Percentiles rank a stretch among this genome's conserved stretches.
These are phyloP conservation scores for Phytopythium oedochilum DNA, from an alignment of 352 stramenopile species.

Conservation along the genomic window DNA sequence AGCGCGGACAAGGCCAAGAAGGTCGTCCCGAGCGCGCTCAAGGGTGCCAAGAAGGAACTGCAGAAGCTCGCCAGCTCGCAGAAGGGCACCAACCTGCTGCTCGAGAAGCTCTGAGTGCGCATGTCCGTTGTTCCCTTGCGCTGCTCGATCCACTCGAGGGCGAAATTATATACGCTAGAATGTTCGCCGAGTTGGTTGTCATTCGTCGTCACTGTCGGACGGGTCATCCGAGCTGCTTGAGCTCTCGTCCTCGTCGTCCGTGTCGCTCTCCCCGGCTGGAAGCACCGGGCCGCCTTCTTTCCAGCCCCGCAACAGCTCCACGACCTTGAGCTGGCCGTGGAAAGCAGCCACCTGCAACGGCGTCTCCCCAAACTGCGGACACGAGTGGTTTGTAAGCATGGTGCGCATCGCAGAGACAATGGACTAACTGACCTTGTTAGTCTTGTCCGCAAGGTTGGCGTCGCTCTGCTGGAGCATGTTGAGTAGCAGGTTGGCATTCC, in stretches of 20 bases:
- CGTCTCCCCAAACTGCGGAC: conserved; percentile 49
- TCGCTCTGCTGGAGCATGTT: conserved; percentile 68
- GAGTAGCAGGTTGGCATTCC: conserved; percentile 53
- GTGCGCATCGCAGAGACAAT: neutral
- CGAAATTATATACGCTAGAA: conserved; percentile 36
- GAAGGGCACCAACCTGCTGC: conserved; percentile 78
- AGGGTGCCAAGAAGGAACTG: conserved; percentile 44
- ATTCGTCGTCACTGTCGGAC: neutral
- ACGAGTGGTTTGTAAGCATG: neutral
- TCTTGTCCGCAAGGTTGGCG: conserved; percentile 41
- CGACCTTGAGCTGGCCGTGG: conserved; percentile 24
- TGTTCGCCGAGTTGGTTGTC: conserved; percentile 13
- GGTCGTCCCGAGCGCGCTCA: conserved; percentile 59
- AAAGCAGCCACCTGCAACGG: conserved; percentile 40
- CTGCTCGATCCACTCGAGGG: conserved; percentile 11
- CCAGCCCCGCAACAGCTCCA: conserved; percentile 40
- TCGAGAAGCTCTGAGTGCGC: conserved; percentile 70
- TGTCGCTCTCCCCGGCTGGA: conserved; percentile 11
- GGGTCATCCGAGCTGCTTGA: neutral
- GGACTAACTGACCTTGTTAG: conserved; percentile 37
- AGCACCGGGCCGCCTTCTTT: conserved; percentile 29
- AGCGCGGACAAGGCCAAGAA: conserved; percentile 36
- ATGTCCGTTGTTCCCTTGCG: conserved; percentile 6
- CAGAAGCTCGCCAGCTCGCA: conserved; percentile 55
- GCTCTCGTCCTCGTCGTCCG: conserved; percentile 5